phyloP scores from a whole-genome alignment of 306 rosid species.

The Luffa acutangula region DNA sequence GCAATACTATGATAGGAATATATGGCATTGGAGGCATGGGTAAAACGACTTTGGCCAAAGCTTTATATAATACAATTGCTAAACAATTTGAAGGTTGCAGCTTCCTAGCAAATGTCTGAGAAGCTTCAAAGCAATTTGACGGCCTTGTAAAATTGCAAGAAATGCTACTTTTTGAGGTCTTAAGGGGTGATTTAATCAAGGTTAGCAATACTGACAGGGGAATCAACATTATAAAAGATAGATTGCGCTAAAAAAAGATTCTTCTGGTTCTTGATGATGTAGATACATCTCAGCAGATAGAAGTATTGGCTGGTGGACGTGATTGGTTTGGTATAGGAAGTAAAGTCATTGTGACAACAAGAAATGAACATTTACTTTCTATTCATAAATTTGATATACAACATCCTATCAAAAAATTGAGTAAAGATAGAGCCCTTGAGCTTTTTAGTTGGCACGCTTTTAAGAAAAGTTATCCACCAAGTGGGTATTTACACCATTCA shows the following conservation, averaged over 20 bases:
- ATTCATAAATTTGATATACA: not conserved
- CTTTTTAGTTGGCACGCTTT: slow-evolving; percentile 23
- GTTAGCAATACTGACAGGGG: not conserved
- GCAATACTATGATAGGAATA: no score
- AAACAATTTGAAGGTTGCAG: not conserved
- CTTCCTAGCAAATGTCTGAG: not conserved
- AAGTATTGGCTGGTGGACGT: not conserved
- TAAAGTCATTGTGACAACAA: slow-evolving; percentile 15
- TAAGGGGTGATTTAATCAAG: not conserved
- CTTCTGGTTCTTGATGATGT: slow-evolving; percentile 8
- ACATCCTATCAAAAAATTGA: not conserved
- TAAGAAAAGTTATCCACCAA: not conserved
- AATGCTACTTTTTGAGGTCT: slow-evolving; percentile 3
- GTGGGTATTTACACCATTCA: slow-evolving; percentile 2
- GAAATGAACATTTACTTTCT: not conserved
- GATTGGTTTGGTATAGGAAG: slow-evolving; percentile 13
- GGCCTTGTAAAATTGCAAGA: not conserved
- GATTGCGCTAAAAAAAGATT: not conserved
- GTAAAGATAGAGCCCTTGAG: not conserved
- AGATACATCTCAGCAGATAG: not conserved
- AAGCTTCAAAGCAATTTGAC: not conserved
- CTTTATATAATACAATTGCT: not conserved
- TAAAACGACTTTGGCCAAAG: slow-evolving; percentile 16
- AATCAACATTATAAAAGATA: not conserved
- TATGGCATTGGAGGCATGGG: slow-evolving; percentile 8